Evolutionary conservation across 768 basidiomycete genomes (phyloP), one percentile per base, ranked within the genome.

Genomic region (Albatrellus ellisii): DNA sequence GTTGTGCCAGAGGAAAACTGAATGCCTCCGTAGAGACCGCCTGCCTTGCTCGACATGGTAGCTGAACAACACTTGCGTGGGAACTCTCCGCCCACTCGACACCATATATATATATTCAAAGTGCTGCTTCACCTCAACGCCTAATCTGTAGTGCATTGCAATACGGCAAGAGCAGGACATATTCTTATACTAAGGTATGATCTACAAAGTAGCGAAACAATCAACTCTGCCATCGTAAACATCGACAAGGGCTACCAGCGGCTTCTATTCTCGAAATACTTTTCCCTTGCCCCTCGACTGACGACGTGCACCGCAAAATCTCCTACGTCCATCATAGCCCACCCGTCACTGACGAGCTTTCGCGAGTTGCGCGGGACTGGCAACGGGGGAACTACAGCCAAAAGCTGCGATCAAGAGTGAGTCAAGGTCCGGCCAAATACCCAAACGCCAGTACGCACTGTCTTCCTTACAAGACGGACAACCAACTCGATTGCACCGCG

Each of bases 21-120:
- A 50, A 88, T 83, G 54, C 86, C 86, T 35, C 86, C 85, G 52
- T 88, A 89, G 42, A 89, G 70, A 38, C 86, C 85, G 39, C 86
- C 86, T 42, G 82, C 82, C 69, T 75, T 72, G 63, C 77, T 73
- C 37, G 79, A 79, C 76, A 83, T 82, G 54, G 56, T 68, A 60
- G 61, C 55, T 26, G 35, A n/a, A 10, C 3, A 3, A 31, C 29
- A 31, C 29, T 31, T 31, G 29, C 15, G 14, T 38, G 15, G 26
- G 35, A 36, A 36, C 29, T 31, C 29, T 31, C n/a, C n/a, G n/a
- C n/a, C n/a, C n/a, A n/a, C n/a, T n/a, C n/a, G n/a, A n/a, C n/a
- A n/a, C n/a, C n/a, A n/a, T n/a, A n/a, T n/a, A n/a, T n/a, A n/a
- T n/a, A n/a, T n/a, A n/a, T n/a, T n/a, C n/a, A n/a, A n/a, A n/a